These are phyloP conservation scores for Gaeumannomyces tritici DNA, from an alignment of 2,329 filamentous ascomycete species.

Conservation along the genomic window DNA sequence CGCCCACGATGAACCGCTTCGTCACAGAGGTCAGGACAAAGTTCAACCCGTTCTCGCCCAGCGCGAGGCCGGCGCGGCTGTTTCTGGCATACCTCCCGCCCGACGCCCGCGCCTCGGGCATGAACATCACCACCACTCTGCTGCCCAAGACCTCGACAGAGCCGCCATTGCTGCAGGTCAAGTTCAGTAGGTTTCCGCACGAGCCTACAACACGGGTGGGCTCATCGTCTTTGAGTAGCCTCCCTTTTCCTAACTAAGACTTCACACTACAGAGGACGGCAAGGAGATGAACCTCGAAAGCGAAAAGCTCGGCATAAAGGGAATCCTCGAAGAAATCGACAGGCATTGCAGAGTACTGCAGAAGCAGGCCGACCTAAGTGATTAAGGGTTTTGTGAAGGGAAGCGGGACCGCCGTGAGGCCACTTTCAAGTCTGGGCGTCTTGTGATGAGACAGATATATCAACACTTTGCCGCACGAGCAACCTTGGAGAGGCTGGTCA, in stretches of 20 bases:
- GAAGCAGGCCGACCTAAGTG: conserved; percentile 66
- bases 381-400: background rate
- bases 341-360: conserved; percentile 76
- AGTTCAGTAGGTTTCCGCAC: conserved; percentile 61
- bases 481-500: background rate
- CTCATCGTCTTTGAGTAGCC: background rate
- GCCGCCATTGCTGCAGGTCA: conserved; percentile 61
- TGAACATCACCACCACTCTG: conserved; percentile 70
- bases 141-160: conserved; percentile 62
- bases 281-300: conserved; percentile 80
- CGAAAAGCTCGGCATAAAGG: conserved; percentile 73
- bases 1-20: conserved; percentile 87
- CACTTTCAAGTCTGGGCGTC: background rate
- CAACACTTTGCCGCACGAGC: background rate
- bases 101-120: conserved; percentile 60
- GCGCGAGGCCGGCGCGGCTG: conserved; percentile 73
- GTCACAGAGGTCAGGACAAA: conserved; percentile 74
- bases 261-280: conserved; percentile 62
- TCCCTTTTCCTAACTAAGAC: background rate
- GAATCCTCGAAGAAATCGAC: conserved; percentile 81
- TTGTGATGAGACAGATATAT: too few species aligned
- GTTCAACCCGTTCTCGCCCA: conserved; percentile 85
- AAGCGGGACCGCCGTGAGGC: background rate
- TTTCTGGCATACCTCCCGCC: conserved; percentile 82
- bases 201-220: background rate